Conservation (phyloP, 257 asterid genomes). For the Phtheirospermum japonicum region DNA sequence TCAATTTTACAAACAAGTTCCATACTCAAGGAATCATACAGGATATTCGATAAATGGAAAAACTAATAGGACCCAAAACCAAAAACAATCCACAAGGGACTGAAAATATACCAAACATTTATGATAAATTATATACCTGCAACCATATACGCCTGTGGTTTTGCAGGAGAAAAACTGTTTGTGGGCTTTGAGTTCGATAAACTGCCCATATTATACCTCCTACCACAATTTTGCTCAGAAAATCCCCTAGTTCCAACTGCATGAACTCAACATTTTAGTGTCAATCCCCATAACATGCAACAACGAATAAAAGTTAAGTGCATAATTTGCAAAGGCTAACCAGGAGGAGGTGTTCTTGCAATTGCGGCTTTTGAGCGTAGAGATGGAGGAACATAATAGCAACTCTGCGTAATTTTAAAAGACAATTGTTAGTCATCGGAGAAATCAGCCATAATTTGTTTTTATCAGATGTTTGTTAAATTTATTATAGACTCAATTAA, state of each 20-base stretch:
- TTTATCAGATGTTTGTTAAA: not conserved
- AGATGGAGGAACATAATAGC: slow-evolving; percentile 82
- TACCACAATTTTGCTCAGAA: slow-evolving; percentile 48
- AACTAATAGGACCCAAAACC: not conserved
- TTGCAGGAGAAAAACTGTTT: slow-evolving; percentile 44
- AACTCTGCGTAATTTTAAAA: slow-evolving; percentile 52
- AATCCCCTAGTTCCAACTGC: slow-evolving; percentile 52
- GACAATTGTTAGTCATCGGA: not conserved
- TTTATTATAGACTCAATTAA: not conserved
- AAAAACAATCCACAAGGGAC: not conserved
- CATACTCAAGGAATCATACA: not conserved
- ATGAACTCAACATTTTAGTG: slow-evolving; percentile 15
- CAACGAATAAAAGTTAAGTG: slow-evolving; percentile 7
- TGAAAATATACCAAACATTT: slow-evolving; percentile 3
- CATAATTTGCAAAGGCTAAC: slow-evolving; percentile 39
- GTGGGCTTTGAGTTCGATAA: slow-evolving; percentile 45
- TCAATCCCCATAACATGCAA: not conserved
- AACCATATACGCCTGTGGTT: slow-evolving; percentile 40
- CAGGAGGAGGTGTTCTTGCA: slow-evolving; percentile 71
- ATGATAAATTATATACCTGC: slow-evolving; percentile 40
- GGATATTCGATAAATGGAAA: not conserved
- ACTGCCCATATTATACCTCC: slow-evolving; percentile 39
- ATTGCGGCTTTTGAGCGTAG: slow-evolving; percentile 58
- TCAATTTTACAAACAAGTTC: not conserved
- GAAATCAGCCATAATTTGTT: not conserved